Percentiles rank a stretch among this genome's conserved stretches.
Conservation (phyloP, 2,329 filamentous ascomycete genomes). For the Sclerotinia borealis region DNA sequence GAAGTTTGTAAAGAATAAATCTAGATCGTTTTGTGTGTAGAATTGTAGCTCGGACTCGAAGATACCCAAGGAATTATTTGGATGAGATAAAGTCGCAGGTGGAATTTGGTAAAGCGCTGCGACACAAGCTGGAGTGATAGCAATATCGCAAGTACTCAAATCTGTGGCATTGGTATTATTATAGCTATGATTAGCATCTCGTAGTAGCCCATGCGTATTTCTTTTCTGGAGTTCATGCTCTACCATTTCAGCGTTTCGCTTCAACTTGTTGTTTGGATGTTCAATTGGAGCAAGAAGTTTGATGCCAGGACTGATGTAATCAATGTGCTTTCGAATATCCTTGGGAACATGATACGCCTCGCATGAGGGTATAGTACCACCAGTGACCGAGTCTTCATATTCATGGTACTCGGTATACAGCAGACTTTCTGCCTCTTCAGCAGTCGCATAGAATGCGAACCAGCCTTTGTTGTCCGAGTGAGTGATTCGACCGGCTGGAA, state of each 20-base stretch:
- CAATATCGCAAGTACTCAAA: conserved; percentile 30
- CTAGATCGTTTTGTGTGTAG: conserved; percentile 35
- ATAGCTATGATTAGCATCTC: background rate
- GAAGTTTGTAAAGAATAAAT: conserved; percentile 31
- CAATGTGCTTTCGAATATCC: conserved; percentile 43
- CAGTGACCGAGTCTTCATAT: conserved; percentile 41
- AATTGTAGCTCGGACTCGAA: conserved; percentile 35
- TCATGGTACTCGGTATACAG: conserved; percentile 33
- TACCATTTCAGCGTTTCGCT: conserved; percentile 6
- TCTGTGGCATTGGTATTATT: conserved; percentile 39
- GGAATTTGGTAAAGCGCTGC: conserved; percentile 34
- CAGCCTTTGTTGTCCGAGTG: conserved; percentile 35
- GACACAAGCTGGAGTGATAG: conserved; percentile 27
- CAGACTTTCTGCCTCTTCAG: conserved; percentile 32
- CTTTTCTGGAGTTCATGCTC: conserved; percentile 2
- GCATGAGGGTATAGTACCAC: conserved; percentile 31
- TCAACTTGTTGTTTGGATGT: conserved; percentile 16
- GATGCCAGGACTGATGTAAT: conserved; percentile 44
- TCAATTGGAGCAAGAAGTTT: conserved; percentile 38
- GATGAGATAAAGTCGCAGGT: conserved; percentile 10
- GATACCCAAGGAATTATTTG: conserved; percentile 34
- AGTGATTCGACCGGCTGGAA: conserved; percentile 29
- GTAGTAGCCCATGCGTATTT: conserved; percentile 6
- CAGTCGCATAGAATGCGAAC: conserved; percentile 35
- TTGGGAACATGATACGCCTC: conserved; percentile 41